Percentiles rank a stretch among this genome's conserved stretches.
Evolutionary conservation across 768 basidiomycete genomes (phyloP).

Genomic region (Flagelloscypha sp.): DNA sequence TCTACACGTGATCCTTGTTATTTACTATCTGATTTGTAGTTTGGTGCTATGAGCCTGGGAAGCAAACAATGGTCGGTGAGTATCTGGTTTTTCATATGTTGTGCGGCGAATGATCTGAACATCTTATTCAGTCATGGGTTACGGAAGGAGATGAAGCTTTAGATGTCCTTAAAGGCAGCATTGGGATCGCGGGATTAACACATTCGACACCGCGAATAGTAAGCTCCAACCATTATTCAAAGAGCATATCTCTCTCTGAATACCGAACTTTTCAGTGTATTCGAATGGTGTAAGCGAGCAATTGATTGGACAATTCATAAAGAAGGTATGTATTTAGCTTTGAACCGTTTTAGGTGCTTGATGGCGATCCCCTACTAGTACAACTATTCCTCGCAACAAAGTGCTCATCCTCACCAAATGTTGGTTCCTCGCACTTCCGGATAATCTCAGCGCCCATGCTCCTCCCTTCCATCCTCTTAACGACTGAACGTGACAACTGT

Average conservation of each 20-base stretch:
- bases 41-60: conserved; percentile 20
- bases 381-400: conserved; percentile 1
- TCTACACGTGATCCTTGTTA: conserved; percentile 7
- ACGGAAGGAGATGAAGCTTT: conserved; percentile 5
- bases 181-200: conserved; percentile 6
- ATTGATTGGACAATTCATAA: conserved; percentile 7
- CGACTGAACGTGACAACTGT: conserved; percentile 9
- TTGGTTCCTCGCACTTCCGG: conserved; percentile 8
- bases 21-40: conserved; percentile 5
- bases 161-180: conserved; percentile 1
- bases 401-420: conserved; percentile 1
- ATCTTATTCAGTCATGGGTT: conserved; percentile 3
- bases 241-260: too few species aligned
- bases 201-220: conserved; percentile 7
- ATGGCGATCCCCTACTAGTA: not conserved
- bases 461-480: not conserved
- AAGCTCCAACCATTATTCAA: conserved; percentile 17
- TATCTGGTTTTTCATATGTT: not conserved
- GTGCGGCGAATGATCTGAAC: not conserved
- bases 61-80: conserved; percentile 18
- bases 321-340: conserved; percentile 11
- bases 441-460: not conserved
- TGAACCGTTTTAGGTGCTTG: not conserved
- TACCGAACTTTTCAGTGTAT: conserved; percentile 6
- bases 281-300: conserved; percentile 7